Evolutionary conservation across 176 grass and related monocot species (phyloP).

Genomic region (Raddia distichophylla): DNA sequence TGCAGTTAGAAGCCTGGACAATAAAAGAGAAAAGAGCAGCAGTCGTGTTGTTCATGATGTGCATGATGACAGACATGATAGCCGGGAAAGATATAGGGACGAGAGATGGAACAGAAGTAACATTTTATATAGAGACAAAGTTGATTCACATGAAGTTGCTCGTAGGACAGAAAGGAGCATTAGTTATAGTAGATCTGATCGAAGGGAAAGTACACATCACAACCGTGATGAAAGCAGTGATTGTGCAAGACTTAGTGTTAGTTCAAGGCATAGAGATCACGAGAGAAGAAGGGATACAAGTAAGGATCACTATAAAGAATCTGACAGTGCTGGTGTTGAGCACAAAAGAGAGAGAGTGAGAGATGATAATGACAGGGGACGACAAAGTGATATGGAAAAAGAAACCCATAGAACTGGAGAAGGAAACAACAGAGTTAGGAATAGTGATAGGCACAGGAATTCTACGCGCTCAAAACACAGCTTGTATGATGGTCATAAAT

Average conservation of each 20-base stretch:
- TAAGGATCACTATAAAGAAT: constrained; percentile 56
- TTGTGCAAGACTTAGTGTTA: constrained; percentile 57
- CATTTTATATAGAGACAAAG: constrained; percentile 38
- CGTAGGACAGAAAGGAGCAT: constrained; percentile 64
- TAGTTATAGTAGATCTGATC: constrained; percentile 55
- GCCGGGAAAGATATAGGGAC: constrained; percentile 45
- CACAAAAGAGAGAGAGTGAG: constrained; percentile 49
- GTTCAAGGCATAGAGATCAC: constrained; percentile 56
- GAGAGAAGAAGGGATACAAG: constrained; percentile 49
- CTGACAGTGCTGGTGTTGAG: constrained; percentile 40
- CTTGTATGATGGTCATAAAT: constrained; percentile 50
- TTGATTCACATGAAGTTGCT: constrained; percentile 43
- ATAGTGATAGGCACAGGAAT: constrained; percentile 52
- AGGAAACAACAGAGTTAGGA: constrained; percentile 47
- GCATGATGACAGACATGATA: constrained; percentile 50
- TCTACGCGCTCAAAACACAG: constrained; percentile 48
- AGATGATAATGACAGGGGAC: constrained; percentile 52
- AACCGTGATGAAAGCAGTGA: constrained; percentile 49
- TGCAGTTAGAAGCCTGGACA: constrained; percentile 16
- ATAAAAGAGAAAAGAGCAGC: constrained; percentile 57
- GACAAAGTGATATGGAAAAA: constrained; percentile 43
- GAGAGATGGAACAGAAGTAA: constrained; percentile 39
- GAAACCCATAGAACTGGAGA: constrained; percentile 45
- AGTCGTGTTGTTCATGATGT: constrained; percentile 27
- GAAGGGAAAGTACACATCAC: constrained; percentile 39